Conservation (phyloP, 805 yeast genomes). For the Hanseniaspora lindneri region DNA sequence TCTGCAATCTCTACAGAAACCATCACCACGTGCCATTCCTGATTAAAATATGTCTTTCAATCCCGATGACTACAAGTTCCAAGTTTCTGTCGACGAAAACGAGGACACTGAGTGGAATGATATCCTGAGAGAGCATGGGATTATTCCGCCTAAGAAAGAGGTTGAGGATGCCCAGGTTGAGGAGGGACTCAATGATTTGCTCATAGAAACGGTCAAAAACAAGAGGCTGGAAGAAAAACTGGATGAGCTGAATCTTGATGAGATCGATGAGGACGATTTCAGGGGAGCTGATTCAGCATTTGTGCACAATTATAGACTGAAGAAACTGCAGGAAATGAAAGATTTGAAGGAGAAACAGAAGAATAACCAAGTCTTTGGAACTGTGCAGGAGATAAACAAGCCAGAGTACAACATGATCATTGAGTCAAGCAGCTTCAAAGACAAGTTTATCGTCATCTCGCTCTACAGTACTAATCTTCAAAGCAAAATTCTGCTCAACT, state of each 20-base stretch:
- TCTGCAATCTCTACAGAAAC: too few relatives aligned
- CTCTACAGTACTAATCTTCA: constrained; percentile 66
- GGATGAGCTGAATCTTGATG: constrained; percentile 79
- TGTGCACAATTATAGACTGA: constrained; percentile 59
- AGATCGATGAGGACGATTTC: constrained; percentile 87
- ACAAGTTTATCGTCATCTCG: constrained; percentile 45
- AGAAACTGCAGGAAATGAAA: constrained; percentile 64
- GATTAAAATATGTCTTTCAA: constrained; percentile 19
- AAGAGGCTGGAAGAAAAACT: constrained; percentile 38
- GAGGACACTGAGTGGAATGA: constrained; percentile 99
- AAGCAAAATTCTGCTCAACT: constrained; percentile 53
- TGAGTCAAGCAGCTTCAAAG: constrained; percentile 44
- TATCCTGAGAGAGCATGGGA: constrained; percentile 76
- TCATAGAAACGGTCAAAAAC: constrained; percentile 60
- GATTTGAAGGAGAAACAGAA: constrained; percentile 35
- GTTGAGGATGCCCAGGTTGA: constrained; percentile 81
- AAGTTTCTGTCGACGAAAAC: constrained; percentile 80
- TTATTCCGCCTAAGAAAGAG: constrained; percentile 83
- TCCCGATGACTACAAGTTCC: constrained; percentile 45
- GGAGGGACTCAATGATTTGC: constrained; percentile 75
- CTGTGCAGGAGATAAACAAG: constrained; percentile 65
- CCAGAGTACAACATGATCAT: constrained; percentile 87
- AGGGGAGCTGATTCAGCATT: constrained; percentile 73
- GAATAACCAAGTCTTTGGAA: constrained; percentile 49
- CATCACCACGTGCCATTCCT: too few relatives aligned